These are phyloP conservation scores for Globisporangium splendens DNA, from an alignment of 352 stramenopile species.

Conservation along the genomic window DNA sequence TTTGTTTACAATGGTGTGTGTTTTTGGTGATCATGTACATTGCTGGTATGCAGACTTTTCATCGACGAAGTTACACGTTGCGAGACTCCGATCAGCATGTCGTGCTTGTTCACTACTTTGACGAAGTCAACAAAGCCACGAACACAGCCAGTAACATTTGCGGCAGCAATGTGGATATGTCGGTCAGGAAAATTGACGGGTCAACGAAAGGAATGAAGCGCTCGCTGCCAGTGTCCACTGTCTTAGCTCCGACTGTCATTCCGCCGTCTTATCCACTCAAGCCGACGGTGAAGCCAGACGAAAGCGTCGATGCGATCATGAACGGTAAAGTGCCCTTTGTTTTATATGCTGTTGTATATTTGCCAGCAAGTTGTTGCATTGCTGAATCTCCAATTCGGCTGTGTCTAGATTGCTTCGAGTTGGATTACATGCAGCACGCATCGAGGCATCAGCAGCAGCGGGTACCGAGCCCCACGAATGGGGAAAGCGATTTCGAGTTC, in stretches of 20 bases:
- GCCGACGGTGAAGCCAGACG: slow-evolving; percentile 16
- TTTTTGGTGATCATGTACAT: slow-evolving; percentile 6
- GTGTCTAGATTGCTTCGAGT: slow-evolving; percentile 46
- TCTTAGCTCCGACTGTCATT: neutral
- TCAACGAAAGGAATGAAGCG: slow-evolving; percentile 34
- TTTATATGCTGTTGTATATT: too few species aligned
- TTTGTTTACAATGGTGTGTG: neutral
- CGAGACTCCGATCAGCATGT: slow-evolving; percentile 62
- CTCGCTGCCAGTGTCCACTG: slow-evolving; percentile 15
- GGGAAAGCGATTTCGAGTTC: slow-evolving; percentile 3
- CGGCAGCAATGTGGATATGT: neutral
- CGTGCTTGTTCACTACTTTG: slow-evolving; percentile 87
- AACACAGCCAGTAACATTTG: neutral
- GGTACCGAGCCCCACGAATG: neutral
- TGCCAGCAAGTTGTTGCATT: too few species aligned
- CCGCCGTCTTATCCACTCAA: slow-evolving; percentile 10
- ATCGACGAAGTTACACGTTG: slow-evolving; percentile 78
- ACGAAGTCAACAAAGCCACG: slow-evolving; percentile 57
- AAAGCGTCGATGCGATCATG: slow-evolving; percentile 51
- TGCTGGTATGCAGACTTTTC: slow-evolving; percentile 53
- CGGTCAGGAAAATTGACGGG: neutral
- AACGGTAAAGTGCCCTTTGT: slow-evolving; percentile 28
- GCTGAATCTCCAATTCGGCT: neutral
- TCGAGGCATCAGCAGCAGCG: slow-evolving; percentile 1
- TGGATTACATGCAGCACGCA: slow-evolving; percentile 34